A percentile compares a stretch with the other conserved stretches of the same genome.
Evolutionary conservation across 1,284 basidiomycete genomes (phyloP).

Genomic region (Apiotrichum gamsii): DNA sequence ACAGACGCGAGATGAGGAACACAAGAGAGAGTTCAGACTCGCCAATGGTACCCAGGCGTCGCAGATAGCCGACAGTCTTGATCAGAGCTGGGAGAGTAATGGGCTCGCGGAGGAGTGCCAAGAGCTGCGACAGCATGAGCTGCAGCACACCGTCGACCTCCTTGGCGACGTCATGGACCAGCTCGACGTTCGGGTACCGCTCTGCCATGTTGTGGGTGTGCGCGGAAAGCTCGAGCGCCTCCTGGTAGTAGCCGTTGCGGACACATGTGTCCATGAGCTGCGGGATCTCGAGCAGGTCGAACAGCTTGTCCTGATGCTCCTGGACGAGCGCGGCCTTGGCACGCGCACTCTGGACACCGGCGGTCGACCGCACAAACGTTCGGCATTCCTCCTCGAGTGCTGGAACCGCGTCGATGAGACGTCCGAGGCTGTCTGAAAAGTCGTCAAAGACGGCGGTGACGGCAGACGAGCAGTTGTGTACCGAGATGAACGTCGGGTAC

Average conservation of each 20-base stretch:
- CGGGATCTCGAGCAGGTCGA: slow-evolving; percentile 83
- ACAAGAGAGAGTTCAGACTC: slow-evolving; percentile 62
- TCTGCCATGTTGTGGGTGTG: slow-evolving; percentile 56
- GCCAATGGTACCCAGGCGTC: slow-evolving; percentile 62
- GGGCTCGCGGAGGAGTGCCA: slow-evolving; percentile 71
- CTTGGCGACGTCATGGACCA: slow-evolving; percentile 57
- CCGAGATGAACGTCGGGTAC: slow-evolving; percentile 77
- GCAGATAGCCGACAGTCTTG: slow-evolving; percentile 76
- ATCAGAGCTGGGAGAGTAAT: slow-evolving; percentile 82
- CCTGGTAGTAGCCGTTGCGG: slow-evolving; percentile 80
- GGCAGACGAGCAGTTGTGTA: slow-evolving; percentile 57
- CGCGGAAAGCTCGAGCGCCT: slow-evolving; percentile 72
- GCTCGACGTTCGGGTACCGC: slow-evolving; percentile 49
- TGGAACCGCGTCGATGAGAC: slow-evolving; percentile 62
- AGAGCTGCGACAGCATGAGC: slow-evolving; percentile 56
- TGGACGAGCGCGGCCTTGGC: slow-evolving; percentile 70
- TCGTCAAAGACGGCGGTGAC: slow-evolving; percentile 59
- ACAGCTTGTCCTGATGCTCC: slow-evolving; percentile 83
- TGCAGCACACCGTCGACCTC: slow-evolving; percentile 63
- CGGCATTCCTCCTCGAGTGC: slow-evolving; percentile 62
- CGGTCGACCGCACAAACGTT: slow-evolving; percentile 58
- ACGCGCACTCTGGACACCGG: slow-evolving; percentile 58
- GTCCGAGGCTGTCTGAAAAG: slow-evolving; percentile 60
- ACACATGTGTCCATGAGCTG: slow-evolving; percentile 85
- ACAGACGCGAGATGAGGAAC: slow-evolving; percentile 60